A percentile compares a stretch with the other conserved stretches of the same genome.
These are phyloP conservation scores for Eutypa lata DNA, from an alignment of 2,329 filamentous ascomycete genomes.

Conservation along the genomic window DNA sequence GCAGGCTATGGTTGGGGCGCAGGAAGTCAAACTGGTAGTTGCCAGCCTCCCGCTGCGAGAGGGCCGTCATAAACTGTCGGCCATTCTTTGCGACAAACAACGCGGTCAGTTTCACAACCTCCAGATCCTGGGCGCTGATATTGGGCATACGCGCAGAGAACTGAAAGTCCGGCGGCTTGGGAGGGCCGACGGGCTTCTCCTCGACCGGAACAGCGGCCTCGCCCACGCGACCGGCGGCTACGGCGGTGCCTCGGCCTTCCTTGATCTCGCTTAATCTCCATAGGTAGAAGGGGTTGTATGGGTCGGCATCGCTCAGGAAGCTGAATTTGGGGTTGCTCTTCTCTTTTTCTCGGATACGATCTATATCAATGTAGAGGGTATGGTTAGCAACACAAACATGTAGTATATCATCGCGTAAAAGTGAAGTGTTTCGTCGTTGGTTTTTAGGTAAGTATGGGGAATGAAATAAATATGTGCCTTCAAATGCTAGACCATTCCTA, in stretches of 20 bases:
- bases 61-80: constrained; percentile 82
- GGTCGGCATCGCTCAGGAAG: constrained; percentile 76
- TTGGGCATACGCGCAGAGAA: constrained; percentile 97
- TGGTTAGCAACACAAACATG: neutral
- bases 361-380: constrained; percentile 26
- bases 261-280: constrained; percentile 88
- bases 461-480: constrained; percentile 30
- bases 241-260: constrained; percentile 74
- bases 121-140: constrained; percentile 90
- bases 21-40: constrained; percentile 98
- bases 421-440: no score
- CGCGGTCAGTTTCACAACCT: constrained; percentile 72
- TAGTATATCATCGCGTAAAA: neutral
- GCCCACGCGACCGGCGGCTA: constrained; percentile 71
- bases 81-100: constrained; percentile 92
- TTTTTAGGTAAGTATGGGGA: neutral
- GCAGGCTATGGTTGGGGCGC: constrained; percentile 89
- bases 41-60: constrained; percentile 82
- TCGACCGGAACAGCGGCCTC: constrained; percentile 54
- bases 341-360: constrained; percentile 82
- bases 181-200: constrained; percentile 76
- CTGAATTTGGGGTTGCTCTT: constrained; percentile 84
- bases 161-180: constrained; percentile 80
- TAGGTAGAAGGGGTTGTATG: constrained; percentile 83
- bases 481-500: constrained; percentile 65